Percentiles rank a stretch among this genome's conserved stretches.
These are phyloP conservation scores for Aureobasidium pullulans DNA, from an alignment of 2,329 filamentous ascomycete genomes.

Conservation along the genomic window DNA sequence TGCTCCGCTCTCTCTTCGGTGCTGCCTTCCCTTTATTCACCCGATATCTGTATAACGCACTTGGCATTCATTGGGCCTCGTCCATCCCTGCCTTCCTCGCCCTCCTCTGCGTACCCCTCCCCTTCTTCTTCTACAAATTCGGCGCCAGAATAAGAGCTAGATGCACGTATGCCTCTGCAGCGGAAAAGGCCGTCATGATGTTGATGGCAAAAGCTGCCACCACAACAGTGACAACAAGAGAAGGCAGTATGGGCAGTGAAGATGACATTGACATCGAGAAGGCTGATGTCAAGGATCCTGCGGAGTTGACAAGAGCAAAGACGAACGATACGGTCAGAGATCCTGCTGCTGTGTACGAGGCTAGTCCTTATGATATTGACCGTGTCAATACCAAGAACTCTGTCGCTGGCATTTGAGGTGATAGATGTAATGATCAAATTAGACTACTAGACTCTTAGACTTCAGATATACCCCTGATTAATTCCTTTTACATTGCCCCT, in stretches of 20 bases:
- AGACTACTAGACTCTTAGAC: neutral
- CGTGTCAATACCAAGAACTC: constrained; percentile 8
- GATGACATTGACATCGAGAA: neutral
- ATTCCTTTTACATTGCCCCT: too few species aligned
- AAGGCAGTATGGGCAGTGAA: neutral
- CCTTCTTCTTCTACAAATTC: constrained; percentile 33
- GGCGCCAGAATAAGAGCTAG: constrained; percentile 40
- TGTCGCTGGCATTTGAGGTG: neutral
- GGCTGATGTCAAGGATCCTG: neutral
- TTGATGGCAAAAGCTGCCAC: neutral
- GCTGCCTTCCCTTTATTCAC: constrained; percentile 30
- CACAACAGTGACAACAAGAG: neutral
- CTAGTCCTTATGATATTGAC: constrained; percentile 6
- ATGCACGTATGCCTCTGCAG: neutral
- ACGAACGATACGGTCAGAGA: neutral
- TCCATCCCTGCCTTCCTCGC: constrained; percentile 28
- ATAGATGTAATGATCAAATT: neutral
- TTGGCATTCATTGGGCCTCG: constrained; percentile 29
- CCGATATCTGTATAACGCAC: constrained; percentile 25
- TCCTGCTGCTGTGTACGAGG: neutral
- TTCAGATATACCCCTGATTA: neutral
- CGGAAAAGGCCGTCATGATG: neutral
- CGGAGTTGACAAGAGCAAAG: neutral
- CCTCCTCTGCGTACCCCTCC: constrained; percentile 23
- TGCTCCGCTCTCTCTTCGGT: constrained; percentile 29